phyloP scores from a whole-genome alignment of 768 basidiomycete genomes.

The Lepiota venenata region DNA sequence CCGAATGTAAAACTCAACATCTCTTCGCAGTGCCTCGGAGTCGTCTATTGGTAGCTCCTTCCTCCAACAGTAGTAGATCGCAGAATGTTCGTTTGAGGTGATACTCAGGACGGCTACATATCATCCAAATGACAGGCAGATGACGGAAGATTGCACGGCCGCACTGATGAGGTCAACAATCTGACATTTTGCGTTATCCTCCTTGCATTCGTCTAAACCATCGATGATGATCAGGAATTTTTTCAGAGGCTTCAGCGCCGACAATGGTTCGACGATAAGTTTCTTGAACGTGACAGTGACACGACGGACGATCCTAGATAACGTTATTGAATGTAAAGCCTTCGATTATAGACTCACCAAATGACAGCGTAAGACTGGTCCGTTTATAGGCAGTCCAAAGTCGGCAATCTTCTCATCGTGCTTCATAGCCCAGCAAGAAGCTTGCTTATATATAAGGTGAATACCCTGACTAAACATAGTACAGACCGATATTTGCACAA shows the following conservation, averaged over 20 bases:
- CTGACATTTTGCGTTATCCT: constrained; percentile 7
- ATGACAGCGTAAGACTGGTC: too few species aligned
- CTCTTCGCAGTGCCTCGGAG: constrained; percentile 4
- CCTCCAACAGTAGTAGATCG: neutral
- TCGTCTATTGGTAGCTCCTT: constrained; percentile 2
- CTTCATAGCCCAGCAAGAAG: too few species aligned
- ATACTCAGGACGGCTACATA: constrained; percentile 15
- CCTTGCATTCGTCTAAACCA: constrained; percentile 16
- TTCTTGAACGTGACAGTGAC: too few species aligned
- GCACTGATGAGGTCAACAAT: constrained; percentile 7
- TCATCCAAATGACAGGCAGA: constrained; percentile 13
- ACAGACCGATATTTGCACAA: too few species aligned
- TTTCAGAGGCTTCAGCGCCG: neutral
- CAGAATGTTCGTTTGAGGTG: constrained; percentile 7
- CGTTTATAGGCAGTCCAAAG: too few species aligned
- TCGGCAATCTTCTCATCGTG: too few species aligned
- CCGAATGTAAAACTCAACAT: neutral
- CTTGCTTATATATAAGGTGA: too few species aligned
- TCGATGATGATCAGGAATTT: constrained; percentile 10
- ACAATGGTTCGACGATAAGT: constrained; percentile 6
- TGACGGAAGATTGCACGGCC: neutral
- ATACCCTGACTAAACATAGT: too few species aligned
- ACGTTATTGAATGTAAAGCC: too few species aligned
- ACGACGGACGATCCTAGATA: too few species aligned
- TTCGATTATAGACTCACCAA: too few species aligned